Percentiles rank a stretch among this genome's conserved stretches.
phyloP scores from a whole-genome alignment of 495 filamentous ascomycete species.

The Neohortaea acidophila region DNA sequence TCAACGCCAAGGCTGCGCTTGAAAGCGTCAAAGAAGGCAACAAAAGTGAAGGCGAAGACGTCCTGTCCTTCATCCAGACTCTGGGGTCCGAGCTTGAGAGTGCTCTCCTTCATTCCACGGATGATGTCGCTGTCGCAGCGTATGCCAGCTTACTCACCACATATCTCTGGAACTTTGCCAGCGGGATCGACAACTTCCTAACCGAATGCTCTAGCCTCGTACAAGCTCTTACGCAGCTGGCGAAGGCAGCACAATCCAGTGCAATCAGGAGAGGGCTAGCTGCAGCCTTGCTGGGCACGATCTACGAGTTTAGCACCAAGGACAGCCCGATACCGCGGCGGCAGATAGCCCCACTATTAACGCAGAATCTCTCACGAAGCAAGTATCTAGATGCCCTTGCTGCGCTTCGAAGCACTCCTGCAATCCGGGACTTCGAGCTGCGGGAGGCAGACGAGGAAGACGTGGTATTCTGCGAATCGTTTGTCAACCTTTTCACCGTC shows the following conservation, averaged over 20 bases:
- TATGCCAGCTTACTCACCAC: slow-evolving; percentile 87
- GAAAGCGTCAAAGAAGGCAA: slow-evolving; percentile 80
- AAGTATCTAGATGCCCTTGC: slow-evolving; percentile 77
- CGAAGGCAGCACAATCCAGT: slow-evolving; percentile 44
- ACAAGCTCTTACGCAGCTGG: slow-evolving; percentile 30
- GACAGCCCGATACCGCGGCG: slow-evolving; percentile 80
- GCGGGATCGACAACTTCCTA: slow-evolving; percentile 85
- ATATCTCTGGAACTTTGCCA: slow-evolving; percentile 85
- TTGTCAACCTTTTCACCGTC: slow-evolving; percentile 90
- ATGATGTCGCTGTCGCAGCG: slow-evolving; percentile 67
- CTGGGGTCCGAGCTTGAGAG: slow-evolving; percentile 69
- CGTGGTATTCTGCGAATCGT: slow-evolving; percentile 59
- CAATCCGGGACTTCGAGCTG: slow-evolving; percentile 84
- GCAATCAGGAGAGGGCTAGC: slow-evolving; percentile 68
- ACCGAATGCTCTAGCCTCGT: slow-evolving; percentile 84
- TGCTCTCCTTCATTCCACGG: slow-evolving; percentile 55
- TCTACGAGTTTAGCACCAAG: slow-evolving; percentile 96
- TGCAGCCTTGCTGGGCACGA: slow-evolving; percentile 66
- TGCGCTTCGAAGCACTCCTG: slow-evolving; percentile 60
- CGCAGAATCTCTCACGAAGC: slow-evolving; percentile 66
- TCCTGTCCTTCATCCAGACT: slow-evolving; percentile 82
- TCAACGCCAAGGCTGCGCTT: slow-evolving; percentile 61
- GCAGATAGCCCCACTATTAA: slow-evolving; percentile 67
- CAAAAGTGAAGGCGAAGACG: slow-evolving; percentile 80
- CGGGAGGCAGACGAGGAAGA: slow-evolving; percentile 22